Evolutionary conservation across 2,329 filamentous ascomycete species (phyloP), one percentile per base, ranked within the genome.

Genomic region (Nemania sp.): DNA sequence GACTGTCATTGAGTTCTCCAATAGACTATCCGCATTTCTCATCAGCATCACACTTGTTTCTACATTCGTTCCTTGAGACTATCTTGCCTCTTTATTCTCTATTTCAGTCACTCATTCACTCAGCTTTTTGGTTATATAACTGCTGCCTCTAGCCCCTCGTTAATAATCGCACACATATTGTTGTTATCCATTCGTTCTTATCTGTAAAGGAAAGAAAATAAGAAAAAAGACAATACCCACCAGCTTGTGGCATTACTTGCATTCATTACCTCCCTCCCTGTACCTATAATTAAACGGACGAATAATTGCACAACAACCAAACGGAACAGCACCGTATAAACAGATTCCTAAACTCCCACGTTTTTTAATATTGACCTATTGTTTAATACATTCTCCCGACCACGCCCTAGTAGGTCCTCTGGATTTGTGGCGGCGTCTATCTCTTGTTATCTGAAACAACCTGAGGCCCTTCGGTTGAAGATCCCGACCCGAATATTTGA

Each of bases 11-110:
- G 55, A 66, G 61, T 20, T 63, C 51, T 64, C 15, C 38, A 7
- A 3, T 41, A 13, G 38, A 41, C 38, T 68, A 69, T 71, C 71
- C 72, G 71, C 71, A 70, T 72, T 71, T 67, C 51, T 61, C 62
- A 49, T 64, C 58, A 64, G 61, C 69, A 59, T 66, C 67, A 29
- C 29, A 51, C 45, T 32, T 64, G 38, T 51, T 54, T 62, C 29
- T 58, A 18, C 60, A 38, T 57, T 64, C 61, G 11, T 43, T 67
- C 29, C 49, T 49, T 62, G 52, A 61, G 20, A 29, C 49, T 26
- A 35, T 59, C 53, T 35, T 2, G 2, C 22, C 57, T 53, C 60
- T 63, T 62, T 58, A n/a, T 38, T 63, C 24, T 55, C 11, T 5
- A 15, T 66, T 60, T 49, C 51, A 27, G 10, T 41, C 22, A 45